A percentile compares a stretch with the other conserved stretches of the same genome.
These are phyloP conservation scores for Pascua sp. DNA, from an alignment of 1,284 basidiomycete species.

Conservation along the genomic window DNA sequence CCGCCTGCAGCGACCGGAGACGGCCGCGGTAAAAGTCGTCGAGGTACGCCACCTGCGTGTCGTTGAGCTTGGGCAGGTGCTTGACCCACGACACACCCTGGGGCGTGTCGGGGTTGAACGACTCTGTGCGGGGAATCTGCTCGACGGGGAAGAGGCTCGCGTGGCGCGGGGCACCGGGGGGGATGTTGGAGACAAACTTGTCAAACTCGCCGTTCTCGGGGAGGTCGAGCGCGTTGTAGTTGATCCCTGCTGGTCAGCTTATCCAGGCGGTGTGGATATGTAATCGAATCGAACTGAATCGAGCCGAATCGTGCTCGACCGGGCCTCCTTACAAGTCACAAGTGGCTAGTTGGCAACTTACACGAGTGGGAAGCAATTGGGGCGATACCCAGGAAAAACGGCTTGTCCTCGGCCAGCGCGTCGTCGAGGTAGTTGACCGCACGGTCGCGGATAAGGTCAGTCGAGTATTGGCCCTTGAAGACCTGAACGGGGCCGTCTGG, in stretches of 20 bases:
- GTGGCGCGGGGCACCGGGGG: constrained; percentile 20
- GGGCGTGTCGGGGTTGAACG: constrained; percentile 31
- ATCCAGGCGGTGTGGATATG: no score
- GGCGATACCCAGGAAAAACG: constrained; percentile 34
- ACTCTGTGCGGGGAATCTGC: constrained; percentile 17
- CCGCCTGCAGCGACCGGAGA: constrained; percentile 30
- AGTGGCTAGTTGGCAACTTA: neutral
- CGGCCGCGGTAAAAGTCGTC: constrained; percentile 41
- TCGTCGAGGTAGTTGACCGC: constrained; percentile 27
- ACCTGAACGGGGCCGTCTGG: constrained; percentile 20
- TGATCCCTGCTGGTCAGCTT: neutral
- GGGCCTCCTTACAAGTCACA: no score
- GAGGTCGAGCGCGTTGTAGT: neutral
- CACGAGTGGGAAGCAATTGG: constrained; percentile 8
- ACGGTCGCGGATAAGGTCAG: constrained; percentile 31
- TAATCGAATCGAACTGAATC: no score
- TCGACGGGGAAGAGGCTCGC: constrained; percentile 26
- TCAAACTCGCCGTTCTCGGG: no score
- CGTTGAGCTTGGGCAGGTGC: constrained; percentile 31
- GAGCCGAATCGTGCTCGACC: no score
- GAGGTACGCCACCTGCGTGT: constrained; percentile 33
- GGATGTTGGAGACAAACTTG: no score
- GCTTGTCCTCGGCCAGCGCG: constrained; percentile 18
- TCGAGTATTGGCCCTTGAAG: constrained; percentile 28
- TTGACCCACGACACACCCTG: constrained; percentile 38